Evolutionary conservation across 441 rosid species (phyloP).

Genomic region (Flueggea neowawraea): DNA sequence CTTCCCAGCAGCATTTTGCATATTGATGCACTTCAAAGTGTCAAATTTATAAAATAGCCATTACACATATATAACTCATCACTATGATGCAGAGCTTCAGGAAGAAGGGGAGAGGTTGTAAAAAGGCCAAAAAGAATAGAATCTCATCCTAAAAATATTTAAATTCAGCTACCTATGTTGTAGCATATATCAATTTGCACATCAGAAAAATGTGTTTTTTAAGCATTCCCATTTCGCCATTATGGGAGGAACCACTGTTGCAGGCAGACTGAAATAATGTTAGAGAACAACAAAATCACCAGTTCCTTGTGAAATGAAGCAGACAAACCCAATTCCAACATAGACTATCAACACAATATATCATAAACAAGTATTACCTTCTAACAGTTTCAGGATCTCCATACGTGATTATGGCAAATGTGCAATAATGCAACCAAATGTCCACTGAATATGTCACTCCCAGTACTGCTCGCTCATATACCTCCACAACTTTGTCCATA

Average conservation of each 20-base stretch:
- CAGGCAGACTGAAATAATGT: constrained; percentile 64
- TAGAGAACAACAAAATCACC: constrained; percentile 47
- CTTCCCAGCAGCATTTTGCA: constrained; percentile 97
- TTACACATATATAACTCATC: constrained; percentile 32
- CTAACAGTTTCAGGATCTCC: constrained; percentile 95
- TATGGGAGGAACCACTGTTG: constrained; percentile 65
- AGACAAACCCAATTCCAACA: constrained; percentile 22
- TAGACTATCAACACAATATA: constrained; percentile 17
- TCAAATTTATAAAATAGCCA: constrained; percentile 51
- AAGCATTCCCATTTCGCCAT: constrained; percentile 60
- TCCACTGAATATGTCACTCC: constrained; percentile 97
- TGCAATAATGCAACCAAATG: constrained; percentile 91
- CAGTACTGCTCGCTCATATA: constrained; percentile 88
- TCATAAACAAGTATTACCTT: constrained; percentile 52
- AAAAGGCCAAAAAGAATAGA: constrained; percentile 21
- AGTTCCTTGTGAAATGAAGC: constrained; percentile 28
- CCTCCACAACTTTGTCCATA: constrained; percentile 94
- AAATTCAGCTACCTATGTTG: constrained; percentile 24
- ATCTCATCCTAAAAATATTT: constrained; percentile 28
- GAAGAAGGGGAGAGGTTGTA: constrained; percentile 17
- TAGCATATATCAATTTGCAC: constrained; percentile 38
- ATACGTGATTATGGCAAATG: constrained; percentile 81
- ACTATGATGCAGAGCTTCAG: constrained; percentile 31
- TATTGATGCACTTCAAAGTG: constrained; percentile 67
- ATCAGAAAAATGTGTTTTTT: constrained; percentile 34